Evolutionary conservation across 23 red algal genomes (phyloP).

Genomic region (Agarophyton chilense): DNA sequence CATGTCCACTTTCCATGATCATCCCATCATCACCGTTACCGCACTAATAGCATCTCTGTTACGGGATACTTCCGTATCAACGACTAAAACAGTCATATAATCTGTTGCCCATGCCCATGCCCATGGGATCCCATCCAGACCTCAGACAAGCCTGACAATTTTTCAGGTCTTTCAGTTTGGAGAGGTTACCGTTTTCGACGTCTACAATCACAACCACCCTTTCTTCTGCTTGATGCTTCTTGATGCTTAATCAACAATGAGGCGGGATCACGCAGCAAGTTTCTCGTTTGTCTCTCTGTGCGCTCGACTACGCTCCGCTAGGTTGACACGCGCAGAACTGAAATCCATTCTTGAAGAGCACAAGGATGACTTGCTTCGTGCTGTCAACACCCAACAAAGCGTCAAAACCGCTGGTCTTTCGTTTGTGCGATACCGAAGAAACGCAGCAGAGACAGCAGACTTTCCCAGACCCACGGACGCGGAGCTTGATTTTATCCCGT

Average conservation of each 20-base stretch:
- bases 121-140: not conserved
- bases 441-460: not conserved
- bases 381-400: not conserved
- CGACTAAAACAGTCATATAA: not conserved
- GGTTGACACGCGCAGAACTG: conserved; percentile 10
- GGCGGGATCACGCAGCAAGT: conserved; percentile 17
- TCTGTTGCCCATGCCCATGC: not conserved
- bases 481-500: conserved; percentile 38
- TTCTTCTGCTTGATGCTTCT: too few species aligned
- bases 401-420: not conserved
- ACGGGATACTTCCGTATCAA: too few species aligned
- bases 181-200: too few species aligned
- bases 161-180: not conserved
- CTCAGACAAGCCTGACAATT: not conserved
- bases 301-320: conserved; percentile 33
- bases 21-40: too few species aligned
- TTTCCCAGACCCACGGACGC: conserved; percentile 51
- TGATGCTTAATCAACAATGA: not conserved
- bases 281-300: conserved; percentile 16
- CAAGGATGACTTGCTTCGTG: conserved; percentile 27
- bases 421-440: conserved; percentile 25
- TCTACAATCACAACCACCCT: too few species aligned
- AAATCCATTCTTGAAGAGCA: conserved; percentile 16
- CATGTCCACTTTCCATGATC: too few species aligned
- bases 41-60: too few species aligned